Conservation (phyloP, 2,329 filamentous ascomycete species). For the Myriosclerotinia scirpicola region DNA sequence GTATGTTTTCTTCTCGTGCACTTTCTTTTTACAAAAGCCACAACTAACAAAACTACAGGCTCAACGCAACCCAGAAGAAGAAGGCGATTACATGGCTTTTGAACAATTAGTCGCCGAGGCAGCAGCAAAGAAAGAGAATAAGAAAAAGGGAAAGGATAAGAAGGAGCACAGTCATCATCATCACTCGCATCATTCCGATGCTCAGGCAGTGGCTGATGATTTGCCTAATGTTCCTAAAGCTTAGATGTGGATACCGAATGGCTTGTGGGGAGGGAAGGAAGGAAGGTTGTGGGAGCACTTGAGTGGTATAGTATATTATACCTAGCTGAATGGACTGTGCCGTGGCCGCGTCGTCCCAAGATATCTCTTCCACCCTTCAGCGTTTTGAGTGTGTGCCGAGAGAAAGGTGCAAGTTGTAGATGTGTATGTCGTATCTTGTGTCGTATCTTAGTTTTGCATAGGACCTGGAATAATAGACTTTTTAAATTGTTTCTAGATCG, state of each 20-base stretch:
- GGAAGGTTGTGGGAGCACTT: background rate
- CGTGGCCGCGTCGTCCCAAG: background rate
- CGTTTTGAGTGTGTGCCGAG: background rate
- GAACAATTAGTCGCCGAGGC: slow-evolving; percentile 97
- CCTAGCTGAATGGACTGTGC: background rate
- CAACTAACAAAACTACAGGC: slow-evolving; percentile 55
- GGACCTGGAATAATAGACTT: no score
- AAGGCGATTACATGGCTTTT: slow-evolving; percentile 98
- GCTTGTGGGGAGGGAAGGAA: no score
- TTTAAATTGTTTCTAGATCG: no score
- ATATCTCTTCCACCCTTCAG: background rate
- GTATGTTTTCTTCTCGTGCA: slow-evolving; percentile 50
- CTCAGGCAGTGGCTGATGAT: slow-evolving; percentile 41
- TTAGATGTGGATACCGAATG: slow-evolving; percentile 16
- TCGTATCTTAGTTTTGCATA: no score
- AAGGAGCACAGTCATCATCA: slow-evolving; percentile 38
- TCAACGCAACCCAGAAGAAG: slow-evolving; percentile 86
- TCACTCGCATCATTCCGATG: slow-evolving; percentile 32
- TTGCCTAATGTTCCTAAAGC: slow-evolving; percentile 44
- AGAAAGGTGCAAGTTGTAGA: background rate
- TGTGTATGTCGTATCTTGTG: background rate
- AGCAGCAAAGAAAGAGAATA: slow-evolving; percentile 86
- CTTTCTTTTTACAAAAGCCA: background rate
- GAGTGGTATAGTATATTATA: slow-evolving; percentile 12
- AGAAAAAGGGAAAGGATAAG: slow-evolving; percentile 65